phyloP scores from a whole-genome alignment of 2,329 filamentous ascomycete genomes.

The Xylariaceae sp. region DNA sequence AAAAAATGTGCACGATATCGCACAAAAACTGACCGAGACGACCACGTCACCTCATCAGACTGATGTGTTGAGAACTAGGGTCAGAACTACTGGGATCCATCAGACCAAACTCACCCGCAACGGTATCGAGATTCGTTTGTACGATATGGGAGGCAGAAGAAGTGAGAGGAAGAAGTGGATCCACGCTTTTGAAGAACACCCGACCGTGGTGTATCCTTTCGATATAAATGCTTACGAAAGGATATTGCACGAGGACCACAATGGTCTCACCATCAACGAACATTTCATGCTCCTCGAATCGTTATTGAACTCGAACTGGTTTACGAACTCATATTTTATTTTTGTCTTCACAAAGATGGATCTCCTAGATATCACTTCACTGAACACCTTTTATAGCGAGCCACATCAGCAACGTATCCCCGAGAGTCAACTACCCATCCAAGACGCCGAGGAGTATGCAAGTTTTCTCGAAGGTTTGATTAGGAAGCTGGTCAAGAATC shows the following conservation, averaged over 20 bases:
- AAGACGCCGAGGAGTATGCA: background rate
- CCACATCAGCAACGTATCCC: background rate
- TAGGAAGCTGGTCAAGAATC: background rate
- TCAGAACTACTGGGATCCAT: conserved; percentile 9
- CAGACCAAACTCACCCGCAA: background rate
- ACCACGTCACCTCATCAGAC: background rate
- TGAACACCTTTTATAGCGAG: background rate
- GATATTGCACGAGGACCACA: background rate
- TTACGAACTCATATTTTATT: conserved; percentile 3
- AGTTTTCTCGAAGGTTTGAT: background rate
- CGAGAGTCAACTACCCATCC: background rate
- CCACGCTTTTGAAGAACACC: background rate
- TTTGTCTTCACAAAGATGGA: conserved; percentile 15
- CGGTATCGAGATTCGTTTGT: background rate
- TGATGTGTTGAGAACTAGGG: conserved; percentile 4
- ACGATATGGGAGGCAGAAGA: conserved; percentile 8
- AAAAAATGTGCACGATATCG: conserved; percentile 1
- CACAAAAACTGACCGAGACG: background rate
- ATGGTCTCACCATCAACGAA: conserved; percentile 3
- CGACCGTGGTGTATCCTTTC: conserved; percentile 6
- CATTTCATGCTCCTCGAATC: background rate
- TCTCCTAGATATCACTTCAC: background rate
- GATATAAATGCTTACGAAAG: conserved; percentile 7
- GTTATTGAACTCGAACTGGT: background rate
- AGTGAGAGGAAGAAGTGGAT: conserved; percentile 11